A percentile compares a stretch with the other conserved stretches of the same genome.
These are phyloP conservation scores for Coix lacrymajobi DNA, from an alignment of 176 grass and related monocot species.

Conservation along the genomic window DNA sequence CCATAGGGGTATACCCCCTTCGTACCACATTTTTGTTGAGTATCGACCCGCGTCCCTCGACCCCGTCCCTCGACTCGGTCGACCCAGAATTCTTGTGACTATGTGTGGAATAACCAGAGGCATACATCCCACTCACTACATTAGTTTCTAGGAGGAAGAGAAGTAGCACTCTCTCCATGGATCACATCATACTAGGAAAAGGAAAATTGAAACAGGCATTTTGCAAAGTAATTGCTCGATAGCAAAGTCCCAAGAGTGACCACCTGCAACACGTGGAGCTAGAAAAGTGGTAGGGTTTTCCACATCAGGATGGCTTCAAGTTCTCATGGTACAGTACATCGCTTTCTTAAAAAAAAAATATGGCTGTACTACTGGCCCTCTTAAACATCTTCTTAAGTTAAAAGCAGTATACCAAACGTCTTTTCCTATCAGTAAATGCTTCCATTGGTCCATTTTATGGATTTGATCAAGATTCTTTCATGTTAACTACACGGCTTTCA, in stretches of 20 bases:
- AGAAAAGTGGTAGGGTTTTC: slow-evolving; percentile 1
- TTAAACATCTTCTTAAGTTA: slow-evolving; percentile 15
- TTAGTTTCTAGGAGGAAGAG: slow-evolving; percentile 1
- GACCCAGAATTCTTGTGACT: too few species aligned
- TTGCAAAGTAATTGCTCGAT: background rate
- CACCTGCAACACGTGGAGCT: background rate
- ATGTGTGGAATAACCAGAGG: slow-evolving; percentile 7
- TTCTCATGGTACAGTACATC: background rate
- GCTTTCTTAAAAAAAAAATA: background rate
- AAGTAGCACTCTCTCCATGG: background rate
- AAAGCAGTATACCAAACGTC: background rate
- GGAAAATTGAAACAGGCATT: slow-evolving; percentile 12
- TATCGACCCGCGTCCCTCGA: too few species aligned
- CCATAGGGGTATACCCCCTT: too few species aligned
- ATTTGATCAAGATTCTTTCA: background rate
- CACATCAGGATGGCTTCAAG: background rate
- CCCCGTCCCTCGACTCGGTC: too few species aligned
- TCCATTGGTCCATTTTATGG: background rate
- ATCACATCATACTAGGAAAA: slow-evolving; percentile 14
- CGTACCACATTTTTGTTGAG: too few species aligned
- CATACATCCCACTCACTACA: background rate
- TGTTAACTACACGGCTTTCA: background rate
- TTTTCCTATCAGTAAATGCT: background rate
- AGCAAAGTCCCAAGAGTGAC: background rate
- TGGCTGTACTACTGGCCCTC: background rate